Percentiles rank a stretch among this genome's conserved stretches.
These are phyloP conservation scores for Leonotis leonurus DNA, from an alignment of 257 asterid genomes.

Conservation along the genomic window DNA sequence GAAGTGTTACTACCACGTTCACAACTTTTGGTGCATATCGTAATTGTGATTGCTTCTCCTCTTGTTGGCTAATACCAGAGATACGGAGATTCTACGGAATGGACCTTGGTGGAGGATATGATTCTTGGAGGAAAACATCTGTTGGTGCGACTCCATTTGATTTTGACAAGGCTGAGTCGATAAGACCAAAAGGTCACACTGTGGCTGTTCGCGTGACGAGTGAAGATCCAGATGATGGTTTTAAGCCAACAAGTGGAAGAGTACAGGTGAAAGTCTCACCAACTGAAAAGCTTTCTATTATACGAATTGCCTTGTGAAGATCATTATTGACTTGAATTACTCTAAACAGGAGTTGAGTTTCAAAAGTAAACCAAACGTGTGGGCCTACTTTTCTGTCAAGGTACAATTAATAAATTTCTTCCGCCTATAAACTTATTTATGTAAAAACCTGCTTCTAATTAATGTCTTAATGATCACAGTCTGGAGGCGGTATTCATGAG, in stretches of 20 bases:
- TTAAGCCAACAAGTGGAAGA: constrained; percentile 99
- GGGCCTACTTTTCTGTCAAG: constrained; percentile 99
- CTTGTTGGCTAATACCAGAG: constrained; percentile 41
- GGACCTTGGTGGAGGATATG: constrained; percentile 93
- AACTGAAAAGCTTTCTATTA: neutral
- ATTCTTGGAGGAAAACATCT: constrained; percentile 94
- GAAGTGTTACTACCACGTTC: neutral
- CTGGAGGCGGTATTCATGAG: constrained; percentile 99
- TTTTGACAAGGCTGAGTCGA: constrained; percentile 83
- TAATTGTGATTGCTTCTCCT: constrained; percentile 15
- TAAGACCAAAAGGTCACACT: constrained; percentile 93
- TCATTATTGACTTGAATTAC: constrained; percentile 20
- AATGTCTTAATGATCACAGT: constrained; percentile 48
- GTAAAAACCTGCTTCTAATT: constrained; percentile 16
- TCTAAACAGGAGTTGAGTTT: constrained; percentile 82
- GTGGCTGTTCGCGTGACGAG: constrained; percentile 99
- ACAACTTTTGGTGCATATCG: neutral
- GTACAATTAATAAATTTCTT: constrained; percentile 33
- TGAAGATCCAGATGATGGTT: constrained; percentile 99
- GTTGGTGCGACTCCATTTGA: constrained; percentile 76
- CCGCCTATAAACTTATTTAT: neutral
- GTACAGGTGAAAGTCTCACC: constrained; percentile 60
- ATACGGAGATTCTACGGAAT: constrained; percentile 85
- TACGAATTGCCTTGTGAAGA: constrained; percentile 6
- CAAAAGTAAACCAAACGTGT: constrained; percentile 99